Conservation (phyloP, 371 early-diverging fungal genomes). For the Haplosporangium sp. region DNA sequence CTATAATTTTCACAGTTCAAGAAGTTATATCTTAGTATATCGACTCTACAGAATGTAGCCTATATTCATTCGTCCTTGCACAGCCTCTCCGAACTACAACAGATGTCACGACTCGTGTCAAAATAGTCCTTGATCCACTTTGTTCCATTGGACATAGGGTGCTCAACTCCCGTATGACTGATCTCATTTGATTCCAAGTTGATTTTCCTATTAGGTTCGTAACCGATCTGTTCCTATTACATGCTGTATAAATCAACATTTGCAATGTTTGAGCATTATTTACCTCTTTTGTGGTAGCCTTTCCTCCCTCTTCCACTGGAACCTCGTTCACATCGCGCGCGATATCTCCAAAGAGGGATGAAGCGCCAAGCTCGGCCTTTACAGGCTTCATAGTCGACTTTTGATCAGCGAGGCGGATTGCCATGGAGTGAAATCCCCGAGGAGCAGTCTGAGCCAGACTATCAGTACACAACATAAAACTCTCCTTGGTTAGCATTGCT, state of each 20-base stretch:
- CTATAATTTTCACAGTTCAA: slow-evolving; percentile 50
- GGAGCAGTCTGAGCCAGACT: slow-evolving; percentile 38
- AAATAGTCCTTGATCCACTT: too few relatives aligned
- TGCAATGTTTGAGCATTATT: background rate
- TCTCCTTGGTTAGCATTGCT: background rate
- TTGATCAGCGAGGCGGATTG: slow-evolving; percentile 36
- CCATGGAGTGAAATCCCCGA: slow-evolving; percentile 44
- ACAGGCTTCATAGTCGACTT: slow-evolving; percentile 40
- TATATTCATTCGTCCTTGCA: too few relatives aligned
- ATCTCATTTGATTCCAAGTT: background rate
- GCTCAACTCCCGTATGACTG: too few relatives aligned
- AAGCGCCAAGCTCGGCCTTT: slow-evolving; percentile 66
- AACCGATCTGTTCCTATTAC: background rate
- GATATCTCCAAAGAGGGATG: slow-evolving; percentile 68
- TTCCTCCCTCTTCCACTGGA: slow-evolving; percentile 56
- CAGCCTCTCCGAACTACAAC: too few relatives aligned
- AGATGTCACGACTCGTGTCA: too few relatives aligned
- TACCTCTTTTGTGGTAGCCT: slow-evolving; percentile 62
- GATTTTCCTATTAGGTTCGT: background rate
- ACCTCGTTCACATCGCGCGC: slow-evolving; percentile 58
- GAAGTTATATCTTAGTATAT: background rate
- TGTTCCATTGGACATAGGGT: too few relatives aligned
- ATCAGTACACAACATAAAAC: background rate
- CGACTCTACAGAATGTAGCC: background rate
- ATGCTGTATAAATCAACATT: background rate